phyloP scores from a whole-genome alignment of 805 yeast species.

The Ogataea saltuana region DNA sequence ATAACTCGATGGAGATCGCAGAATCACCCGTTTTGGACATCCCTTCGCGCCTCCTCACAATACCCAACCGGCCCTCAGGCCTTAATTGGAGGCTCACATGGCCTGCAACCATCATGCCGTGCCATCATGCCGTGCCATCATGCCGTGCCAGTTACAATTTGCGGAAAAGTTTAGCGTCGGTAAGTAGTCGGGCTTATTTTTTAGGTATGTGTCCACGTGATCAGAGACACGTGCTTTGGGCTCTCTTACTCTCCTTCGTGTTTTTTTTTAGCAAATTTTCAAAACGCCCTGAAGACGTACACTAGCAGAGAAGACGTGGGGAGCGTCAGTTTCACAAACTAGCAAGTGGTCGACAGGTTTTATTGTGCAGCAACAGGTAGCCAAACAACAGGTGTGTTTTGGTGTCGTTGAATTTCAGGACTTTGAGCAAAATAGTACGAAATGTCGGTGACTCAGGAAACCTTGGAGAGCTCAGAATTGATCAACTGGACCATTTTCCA shows the following conservation, averaged over 20 bases:
- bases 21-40: no score
- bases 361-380: background rate
- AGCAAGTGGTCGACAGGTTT: conserved; percentile 5
- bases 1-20: no score
- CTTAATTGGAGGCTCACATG: no score
- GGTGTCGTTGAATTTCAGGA: background rate
- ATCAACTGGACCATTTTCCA: conserved; percentile 88
- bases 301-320: no score
- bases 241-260: background rate
- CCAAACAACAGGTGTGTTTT: background rate
- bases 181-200: no score
- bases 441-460: conserved; percentile 31
- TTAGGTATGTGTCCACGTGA: conserved; percentile 3
- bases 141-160: no score
- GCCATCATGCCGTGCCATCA: no score
- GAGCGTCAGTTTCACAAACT: background rate
- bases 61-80: no score
- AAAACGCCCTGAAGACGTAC: conserved; percentile 2
- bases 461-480: conserved; percentile 53
- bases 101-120: no score
- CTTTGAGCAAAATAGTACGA: background rate
- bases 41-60: no score
- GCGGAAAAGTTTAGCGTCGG: no score
- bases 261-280: conserved; percentile 8
- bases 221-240: background rate